Evolutionary conservation across 2,329 filamentous ascomycete genomes (phyloP).

Genomic region (Aureobasidium sp.): DNA sequence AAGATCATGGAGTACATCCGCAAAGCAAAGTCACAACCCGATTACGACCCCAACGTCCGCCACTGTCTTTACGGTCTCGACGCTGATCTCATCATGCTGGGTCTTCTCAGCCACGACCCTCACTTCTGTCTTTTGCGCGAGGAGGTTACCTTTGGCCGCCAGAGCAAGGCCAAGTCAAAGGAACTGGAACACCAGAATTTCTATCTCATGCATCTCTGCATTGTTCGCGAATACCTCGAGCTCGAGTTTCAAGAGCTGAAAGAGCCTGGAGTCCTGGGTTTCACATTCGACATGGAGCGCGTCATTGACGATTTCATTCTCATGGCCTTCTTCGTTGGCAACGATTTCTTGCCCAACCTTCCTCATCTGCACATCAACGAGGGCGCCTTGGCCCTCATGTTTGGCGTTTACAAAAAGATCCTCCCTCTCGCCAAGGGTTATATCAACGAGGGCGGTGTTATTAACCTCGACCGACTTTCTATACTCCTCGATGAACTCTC

Average conservation of each 20-base stretch:
- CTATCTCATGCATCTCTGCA: conserved; percentile 92
- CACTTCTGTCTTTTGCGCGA: conserved; percentile 96
- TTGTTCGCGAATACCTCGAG: conserved; percentile 93
- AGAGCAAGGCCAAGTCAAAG: conserved; percentile 80
- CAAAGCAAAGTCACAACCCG: conserved; percentile 87
- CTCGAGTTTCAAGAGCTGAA: conserved; percentile 93
- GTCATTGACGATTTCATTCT: conserved; percentile 99
- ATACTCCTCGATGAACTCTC: conserved; percentile 74
- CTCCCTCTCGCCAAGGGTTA: conserved; percentile 84
- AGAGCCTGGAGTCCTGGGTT: conserved; percentile 58
- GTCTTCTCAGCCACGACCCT: conserved; percentile 90
- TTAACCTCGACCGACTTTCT: conserved; percentile 73
- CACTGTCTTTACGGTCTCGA: conserved; percentile 97
- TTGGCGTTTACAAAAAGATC: conserved; percentile 87
- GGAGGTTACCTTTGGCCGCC: conserved; percentile 92
- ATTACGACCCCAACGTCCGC: conserved; percentile 85
- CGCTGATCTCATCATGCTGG: conserved; percentile 97
- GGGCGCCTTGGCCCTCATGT: conserved; percentile 93
- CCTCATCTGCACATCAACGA: conserved; percentile 98
- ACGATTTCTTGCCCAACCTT: conserved; percentile 96
- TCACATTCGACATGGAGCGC: conserved; percentile 85
- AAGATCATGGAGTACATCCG: conserved; percentile 99
- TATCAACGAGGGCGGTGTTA: conserved; percentile 89
- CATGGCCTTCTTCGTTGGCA: conserved; percentile 98
- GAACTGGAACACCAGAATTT: conserved; percentile 99